Evolutionary conservation across 169 alveolate species (phyloP), one percentile per base, ranked within the genome.

Genomic region (Cryptosporidium andersoni): DNA sequence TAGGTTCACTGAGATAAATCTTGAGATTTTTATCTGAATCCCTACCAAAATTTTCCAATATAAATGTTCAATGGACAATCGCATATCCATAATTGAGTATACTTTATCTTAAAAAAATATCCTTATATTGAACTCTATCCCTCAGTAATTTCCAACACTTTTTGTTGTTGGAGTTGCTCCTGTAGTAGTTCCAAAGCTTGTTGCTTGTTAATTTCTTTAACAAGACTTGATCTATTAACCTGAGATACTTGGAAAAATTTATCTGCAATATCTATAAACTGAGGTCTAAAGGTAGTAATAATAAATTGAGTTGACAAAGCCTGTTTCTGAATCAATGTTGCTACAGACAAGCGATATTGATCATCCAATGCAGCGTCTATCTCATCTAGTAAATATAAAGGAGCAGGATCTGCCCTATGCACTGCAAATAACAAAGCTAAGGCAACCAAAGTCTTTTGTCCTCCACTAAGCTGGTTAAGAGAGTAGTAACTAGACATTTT

Each of bases 361-460:
- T 91, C 94, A 51, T 91, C 94, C 34, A 91, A 82, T 14, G 94
- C 94, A 11, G 94, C 93, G 56, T 91, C 94, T 49, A 91, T 67
- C 64, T 91, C 94, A 49, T 91, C 94, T 14, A 91, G 56, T 49
- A 91, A 81, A 39, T 90, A 90, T 68, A 91, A 66, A 7, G 94
- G 94, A 2, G 92, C 90, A 6, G 93, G 81, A n/a, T 90, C 89
- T 49, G 91, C 74, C 16, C 89, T 82, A 56, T 91, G 94, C 1
- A 88, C 43, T 8, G 93, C 90, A 43, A 91, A 82, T 2, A 91
- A 63, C 45, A 91, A 88, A 11, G 94, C 89, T 64, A 91, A 64
- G n/a, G 94, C 89, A 39, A 91, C 91, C 60, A 91, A 63, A n/a
- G 93, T 90, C 82, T 91, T 91, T 56, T 91, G 94, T n/a, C 94